Evolutionary conservation across 2,329 filamentous ascomycete genomes (phyloP).

Genomic region (Pseudopyrenochaeta lycopersici): DNA sequence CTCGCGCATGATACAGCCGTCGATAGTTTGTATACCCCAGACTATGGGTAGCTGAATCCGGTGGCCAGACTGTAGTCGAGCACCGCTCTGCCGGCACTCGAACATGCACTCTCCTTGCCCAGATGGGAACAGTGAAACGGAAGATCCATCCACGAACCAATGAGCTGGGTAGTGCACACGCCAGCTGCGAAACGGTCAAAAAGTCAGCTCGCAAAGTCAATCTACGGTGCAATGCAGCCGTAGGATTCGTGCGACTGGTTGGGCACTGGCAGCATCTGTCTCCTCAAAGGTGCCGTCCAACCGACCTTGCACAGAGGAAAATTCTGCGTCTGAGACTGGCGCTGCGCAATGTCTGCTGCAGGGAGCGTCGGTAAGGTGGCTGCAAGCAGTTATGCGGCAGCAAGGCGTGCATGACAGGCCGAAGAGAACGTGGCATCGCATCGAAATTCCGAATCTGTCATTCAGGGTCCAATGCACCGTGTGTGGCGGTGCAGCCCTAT

Average conservation of each 20-base stretch:
- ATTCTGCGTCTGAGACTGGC: constrained; percentile 16
- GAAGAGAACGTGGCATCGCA: constrained; percentile 23
- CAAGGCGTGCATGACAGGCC: constrained; percentile 5
- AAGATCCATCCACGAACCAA: constrained; percentile 15
- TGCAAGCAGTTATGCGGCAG: constrained; percentile 11
- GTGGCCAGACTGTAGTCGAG: constrained; percentile 24
- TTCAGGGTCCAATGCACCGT: constrained; percentile 19
- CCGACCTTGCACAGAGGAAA: constrained; percentile 12
- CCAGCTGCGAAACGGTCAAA: constrained; percentile 3
- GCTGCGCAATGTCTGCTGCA: constrained; percentile 10
- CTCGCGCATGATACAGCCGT: constrained; percentile 1
- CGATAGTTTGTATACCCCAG: constrained; percentile 14
- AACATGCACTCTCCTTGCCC: constrained; percentile 1
- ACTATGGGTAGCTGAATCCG: constrained; percentile 23
- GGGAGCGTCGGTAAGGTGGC: constrained; percentile 10
- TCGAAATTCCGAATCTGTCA: constrained; percentile 12
- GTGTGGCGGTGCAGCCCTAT: constrained; percentile 33
- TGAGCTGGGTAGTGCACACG: constrained; percentile 4
- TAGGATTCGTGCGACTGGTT: constrained; percentile 7
- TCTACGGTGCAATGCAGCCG: constrained; percentile 15
- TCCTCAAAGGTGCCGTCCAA: constrained; percentile 1
- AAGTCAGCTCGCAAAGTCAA: constrained; percentile 3
- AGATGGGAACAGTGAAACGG: constrained; percentile 18
- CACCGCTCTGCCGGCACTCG: constrained; percentile 13
- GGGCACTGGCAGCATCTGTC: constrained; percentile 3